Base-by-base conservation (phyloP, 1,284 basidiomycete genomes). In the Sanguinoderma infundibulare region DNA sequence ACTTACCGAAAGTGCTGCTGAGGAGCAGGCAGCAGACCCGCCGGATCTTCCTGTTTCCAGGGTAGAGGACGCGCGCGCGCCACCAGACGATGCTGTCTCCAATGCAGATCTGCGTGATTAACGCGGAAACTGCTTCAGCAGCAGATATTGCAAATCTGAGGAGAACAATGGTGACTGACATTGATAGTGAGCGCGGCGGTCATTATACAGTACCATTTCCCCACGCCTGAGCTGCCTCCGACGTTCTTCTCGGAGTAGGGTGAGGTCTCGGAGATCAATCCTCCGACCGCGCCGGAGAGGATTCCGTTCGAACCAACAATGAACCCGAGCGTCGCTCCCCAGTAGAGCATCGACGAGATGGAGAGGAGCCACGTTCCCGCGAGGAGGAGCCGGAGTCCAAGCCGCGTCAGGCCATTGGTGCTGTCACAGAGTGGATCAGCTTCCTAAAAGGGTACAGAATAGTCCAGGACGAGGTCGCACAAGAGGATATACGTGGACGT, bases 51-150 rank as follows among this genome's bases (percentile, higher is more conserved):
- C 51, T 39, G 22, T 50, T 58, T 12, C 35, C 22, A 3, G 57
- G 57, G 39, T 50, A 58, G 1, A 58, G 22, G 15, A 40, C 50
- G 5, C 38, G 40, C 7, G 50, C 57, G 14, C 57, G 49, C 57
- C 57, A 53, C 57, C 57, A 58, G n/a, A 58, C 57, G 20, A 53
- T 50, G 22, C 49, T 50, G 57, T 58, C 57, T 20, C 57, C 51
- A 3, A 58, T 38, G 17, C 40, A 14, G 8, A 58, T 50, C 57
- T 58, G 36, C 36, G n/a, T 38, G 36, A 38, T 38, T 17, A 52
- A 35, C 32, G n/a, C 7, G 17, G 32, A 36, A 28, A 26, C 24
- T 3, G 6, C 15, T 5, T 46, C 42, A 46, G 42, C 42, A n/a
- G 24, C 1, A 1, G 5, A 26, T 5, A 46, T 5, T 46, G 24